Conservation (phyloP, 2,329 filamentous ascomycete species). For the Nothopassalora personata region DNA sequence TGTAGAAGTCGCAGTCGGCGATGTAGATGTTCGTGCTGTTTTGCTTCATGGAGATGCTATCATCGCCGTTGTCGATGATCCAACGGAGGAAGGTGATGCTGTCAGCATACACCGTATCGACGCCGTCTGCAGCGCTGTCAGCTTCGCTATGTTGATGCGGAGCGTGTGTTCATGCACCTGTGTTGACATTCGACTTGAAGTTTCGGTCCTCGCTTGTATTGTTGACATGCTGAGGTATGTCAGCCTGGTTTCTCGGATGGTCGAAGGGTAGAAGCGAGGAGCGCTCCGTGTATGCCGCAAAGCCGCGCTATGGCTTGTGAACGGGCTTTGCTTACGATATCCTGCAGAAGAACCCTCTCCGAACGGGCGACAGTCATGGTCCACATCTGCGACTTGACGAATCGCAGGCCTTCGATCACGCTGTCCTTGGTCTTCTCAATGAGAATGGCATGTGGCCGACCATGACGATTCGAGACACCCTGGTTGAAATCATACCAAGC, state of each 20-base stretch:
- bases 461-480: slow-evolving; percentile 21
- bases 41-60: slow-evolving; percentile 50
- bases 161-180: slow-evolving; percentile 19
- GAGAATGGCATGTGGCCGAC: slow-evolving; percentile 49
- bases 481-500: slow-evolving; percentile 49
- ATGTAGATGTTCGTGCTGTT: slow-evolving; percentile 53
- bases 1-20: slow-evolving; percentile 46
- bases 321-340: too few relatives aligned
- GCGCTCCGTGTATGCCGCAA: too few relatives aligned
- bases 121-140: slow-evolving; percentile 35
- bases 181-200: slow-evolving; percentile 31
- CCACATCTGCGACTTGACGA: slow-evolving; percentile 52
- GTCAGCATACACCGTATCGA: slow-evolving; percentile 51
- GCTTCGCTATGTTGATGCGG: background rate
- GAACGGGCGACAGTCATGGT: slow-evolving; percentile 50
- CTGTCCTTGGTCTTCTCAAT: slow-evolving; percentile 47
- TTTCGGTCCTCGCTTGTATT: slow-evolving; percentile 44
- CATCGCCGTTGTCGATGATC: slow-evolving; percentile 50
- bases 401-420: slow-evolving; percentile 45
- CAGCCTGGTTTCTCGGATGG: too few relatives aligned
- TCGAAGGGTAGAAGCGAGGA: too few relatives aligned
- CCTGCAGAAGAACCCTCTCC: slow-evolving; percentile 43
- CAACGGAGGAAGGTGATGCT: slow-evolving; percentile 50
- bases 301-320: too few relatives aligned
- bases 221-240: slow-evolving; percentile 39